Base-by-base conservation (phyloP, 352 stramenopile genomes). In the Achlya hypogyna region DNA sequence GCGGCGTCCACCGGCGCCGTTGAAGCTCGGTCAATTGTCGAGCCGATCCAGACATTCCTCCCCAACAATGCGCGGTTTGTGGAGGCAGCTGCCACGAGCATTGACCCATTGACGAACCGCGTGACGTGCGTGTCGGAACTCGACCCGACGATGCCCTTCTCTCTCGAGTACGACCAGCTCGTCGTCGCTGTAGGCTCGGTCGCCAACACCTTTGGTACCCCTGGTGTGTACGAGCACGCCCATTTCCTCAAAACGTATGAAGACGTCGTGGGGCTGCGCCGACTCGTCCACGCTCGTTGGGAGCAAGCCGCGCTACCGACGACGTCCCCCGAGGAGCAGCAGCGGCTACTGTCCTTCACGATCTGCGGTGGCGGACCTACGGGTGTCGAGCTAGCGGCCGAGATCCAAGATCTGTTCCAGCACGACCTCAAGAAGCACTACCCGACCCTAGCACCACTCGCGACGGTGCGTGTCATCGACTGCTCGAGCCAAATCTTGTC, bases 121-220 rank as follows among this genome's bases (percentile, higher is more conserved):
- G 52, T 68, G 22, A 68, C 45, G 22, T 68, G 62, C 23, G 62
- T 62, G 20, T 64, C 56, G 10, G 56, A 40, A 23, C 42, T 64
- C 18, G 29, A 14, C 5, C 56, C 62, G 28, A 20, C 6, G 1
- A 9, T 18, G 28, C 34, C 52, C 49, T 62, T 68, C 16, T 28
- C 45, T 25, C 45, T 68, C 51, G 18, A 29, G 51, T 68, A 63
- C 27, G 62, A 68, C 40, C 27, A 59, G 28, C 62, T 68, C 25
- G 62, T 68, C 45, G 62, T 68, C 28, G 62, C 62, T 64, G 62
- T 68, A 6, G 62, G 62, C 8, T 59, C 62, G 27, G 45, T 59
- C 20, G 35, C 62, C 16, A 68, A 58, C 40, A 68, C 62, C 4
- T 68, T 68, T 62, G 52, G 52, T 23, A 35, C 34, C 9, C 62